Evolutionary conservation across 2,329 filamentous ascomycete genomes (phyloP), one percentile per base, ranked within the genome.

Genomic region (Colletotrichum tanaceti): DNA sequence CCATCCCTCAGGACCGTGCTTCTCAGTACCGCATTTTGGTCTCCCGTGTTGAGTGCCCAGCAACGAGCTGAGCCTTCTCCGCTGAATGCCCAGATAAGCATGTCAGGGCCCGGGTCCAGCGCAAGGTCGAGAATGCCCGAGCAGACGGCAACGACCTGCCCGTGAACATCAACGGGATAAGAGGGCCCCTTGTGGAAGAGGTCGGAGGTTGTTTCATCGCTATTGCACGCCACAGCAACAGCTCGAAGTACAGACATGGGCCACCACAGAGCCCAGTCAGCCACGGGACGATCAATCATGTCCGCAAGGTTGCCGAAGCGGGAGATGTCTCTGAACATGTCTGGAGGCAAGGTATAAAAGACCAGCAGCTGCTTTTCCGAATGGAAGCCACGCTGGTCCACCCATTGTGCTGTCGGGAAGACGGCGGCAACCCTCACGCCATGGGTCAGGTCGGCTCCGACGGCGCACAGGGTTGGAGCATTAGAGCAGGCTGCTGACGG

Each of bases 291-390:
- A 61, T 58, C 63, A 24, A 72, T 52, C 28, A 69, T 62, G 2
- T 46, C 49, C 32, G 65, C 58, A 22, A 65, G 59, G 10, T n/a
- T 50, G 5, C 16, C 35, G n/a, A 47, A 46, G n/a, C 62, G 71
- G 28, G 73, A 72, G 50, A 77, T 75, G 20, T 79, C 75, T 39
- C 80, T 78, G 69, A 88, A 86, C 2, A 85, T 76, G 74, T 91
- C 88, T 0, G 83, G 76, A 0, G 90, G 89, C 1, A 92, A 79
- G 0, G 83, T 89, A 75, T 89, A 92, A 2, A 91, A 78, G 60
- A 89, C 83, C 32, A 92, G 71, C 47, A 79, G 74, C 71, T 84
- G 82, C 53, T 75, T 71, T 18, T 68, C 72, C 11, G 7, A 20
- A 47, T 46, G 22, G 4, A 16, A 57, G 10, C 52, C 39, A n/a